phyloP scores from a whole-genome alignment of 208 protist species.

The Trypanosoma cruzi region DNA sequence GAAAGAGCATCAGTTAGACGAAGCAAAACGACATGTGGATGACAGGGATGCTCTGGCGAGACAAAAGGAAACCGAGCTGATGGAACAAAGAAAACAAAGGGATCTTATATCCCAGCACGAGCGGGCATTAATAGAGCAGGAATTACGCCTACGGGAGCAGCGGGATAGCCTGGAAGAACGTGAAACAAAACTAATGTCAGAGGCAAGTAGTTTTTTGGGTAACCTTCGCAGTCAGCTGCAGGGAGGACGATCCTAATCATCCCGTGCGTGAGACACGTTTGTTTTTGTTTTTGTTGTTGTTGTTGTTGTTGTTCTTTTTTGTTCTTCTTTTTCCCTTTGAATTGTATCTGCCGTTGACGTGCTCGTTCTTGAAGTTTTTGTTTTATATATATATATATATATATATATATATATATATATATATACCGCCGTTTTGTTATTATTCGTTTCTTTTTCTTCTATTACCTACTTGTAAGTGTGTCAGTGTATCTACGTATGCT shows the following conservation, averaged over 20 bases:
- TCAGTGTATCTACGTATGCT: too few relatives aligned
- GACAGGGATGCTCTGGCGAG: conserved; percentile 76
- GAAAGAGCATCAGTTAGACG: conserved; percentile 65
- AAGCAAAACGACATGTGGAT: conserved; percentile 52
- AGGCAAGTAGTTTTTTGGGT: conserved; percentile 82
- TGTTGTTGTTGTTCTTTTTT: conserved; percentile 7
- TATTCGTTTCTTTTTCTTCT: conserved; percentile 11
- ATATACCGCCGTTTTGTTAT: too few relatives aligned
- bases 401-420: too few relatives aligned
- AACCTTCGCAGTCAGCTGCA: conserved; percentile 69
- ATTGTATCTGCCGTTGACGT: too few relatives aligned
- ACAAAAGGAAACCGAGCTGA: conserved; percentile 75
- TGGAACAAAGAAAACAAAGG: conserved; percentile 80
- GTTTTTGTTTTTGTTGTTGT: conserved; percentile 5
- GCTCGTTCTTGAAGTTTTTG: too few relatives aligned
- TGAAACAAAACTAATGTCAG: conserved; percentile 87
- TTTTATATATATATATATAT: too few relatives aligned
- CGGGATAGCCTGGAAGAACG: conserved; percentile 87
- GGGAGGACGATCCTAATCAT: conserved; percentile 64
- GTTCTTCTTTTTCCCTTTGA: conserved; percentile 7
- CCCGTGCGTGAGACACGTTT: conserved; percentile 48
- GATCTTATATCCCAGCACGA: conserved; percentile 89
- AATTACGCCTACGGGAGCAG: conserved; percentile 88
- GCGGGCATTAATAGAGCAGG: conserved; percentile 88
- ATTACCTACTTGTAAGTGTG: too few relatives aligned